Base-by-base conservation (phyloP, 2,329 filamentous ascomycete species). In the Phaeosphaeria sp. region DNA sequence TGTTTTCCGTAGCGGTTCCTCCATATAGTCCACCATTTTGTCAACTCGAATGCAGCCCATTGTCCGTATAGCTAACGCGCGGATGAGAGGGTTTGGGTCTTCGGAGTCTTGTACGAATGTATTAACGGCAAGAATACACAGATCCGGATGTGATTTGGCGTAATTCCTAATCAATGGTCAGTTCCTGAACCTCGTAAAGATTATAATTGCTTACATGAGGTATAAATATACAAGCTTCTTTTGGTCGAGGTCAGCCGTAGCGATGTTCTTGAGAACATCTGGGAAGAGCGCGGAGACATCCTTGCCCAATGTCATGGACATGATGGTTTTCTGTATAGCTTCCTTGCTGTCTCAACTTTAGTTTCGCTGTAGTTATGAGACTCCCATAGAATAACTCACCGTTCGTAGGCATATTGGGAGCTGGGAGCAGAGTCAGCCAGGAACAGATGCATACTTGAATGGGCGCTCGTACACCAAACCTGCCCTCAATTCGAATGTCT, bases 11-110 rank as follows among this genome's bases (percentile, higher is more conserved):
- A 99, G 80, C 15, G 95, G 95, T 73, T 99, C 95, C 78, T 98
- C 95, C 94, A 99, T 98, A 78, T 99, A 99, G 76, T 99, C 95
- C 65, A 98, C 92, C 92, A 99, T 99, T 80, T 99, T 99, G 69
- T 98, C 95, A 55, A 99, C 95, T 55, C 95, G 85, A 71, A 99
- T 98, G 74, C 95, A 98, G 42, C 95, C 95, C 95, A 99, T 99
- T 33, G 95, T 99, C 70, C 95, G 87, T 77, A 99, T 96, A 54
- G 95, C 95, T 51, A 99, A 85, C 50, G 95, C 95, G 83, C 95
- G 86, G 72, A 99, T 92, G 22, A 99, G 86, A 15, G 95, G 95
- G 74, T 99, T 99, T 44, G 95, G 95, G 73, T 99, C 95, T 86
- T 99, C 95, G 17, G 95, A 95, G 78, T 99, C 95, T 84, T 99